A percentile compares a stretch with the other conserved stretches of the same genome.
Conservation (phyloP, 768 basidiomycete genomes). For the Trametes elegans region DNA sequence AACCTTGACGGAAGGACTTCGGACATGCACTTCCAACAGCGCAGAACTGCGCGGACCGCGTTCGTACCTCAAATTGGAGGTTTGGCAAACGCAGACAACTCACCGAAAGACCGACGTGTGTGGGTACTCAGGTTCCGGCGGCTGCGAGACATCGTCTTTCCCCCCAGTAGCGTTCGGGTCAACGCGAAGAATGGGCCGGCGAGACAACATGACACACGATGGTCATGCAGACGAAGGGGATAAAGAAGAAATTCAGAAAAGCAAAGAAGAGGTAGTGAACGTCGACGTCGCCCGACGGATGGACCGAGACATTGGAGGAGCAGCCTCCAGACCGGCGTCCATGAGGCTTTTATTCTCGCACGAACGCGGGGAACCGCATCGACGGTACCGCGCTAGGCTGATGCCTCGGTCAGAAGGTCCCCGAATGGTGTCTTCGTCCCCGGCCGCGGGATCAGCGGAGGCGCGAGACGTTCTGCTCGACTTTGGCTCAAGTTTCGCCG, state of each 20-base stretch:
- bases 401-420: constrained; percentile 10
- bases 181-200: constrained; percentile 14
- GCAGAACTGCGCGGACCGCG: constrained; percentile 16
- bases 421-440: constrained; percentile 3
- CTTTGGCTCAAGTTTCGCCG: constrained; percentile 1
- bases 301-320: constrained; percentile 16
- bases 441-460: constrained; percentile 10
- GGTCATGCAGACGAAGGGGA: constrained; percentile 10
- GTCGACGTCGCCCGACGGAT: constrained; percentile 11
- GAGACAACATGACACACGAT: constrained; percentile 11
- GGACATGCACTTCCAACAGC: constrained; percentile 59
- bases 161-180: constrained; percentile 9
- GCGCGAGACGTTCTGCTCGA: constrained; percentile 8
- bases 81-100: not conserved
- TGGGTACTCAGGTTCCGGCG: constrained; percentile 16
- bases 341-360: constrained; percentile 17
- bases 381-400: constrained; percentile 17
- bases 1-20: constrained; percentile 60
- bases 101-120: constrained; percentile 30
- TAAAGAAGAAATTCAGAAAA: constrained; percentile 8
- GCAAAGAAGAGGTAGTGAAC: constrained; percentile 7
- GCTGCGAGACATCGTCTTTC: not conserved
- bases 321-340: constrained; percentile 14
- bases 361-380: constrained; percentile 11
- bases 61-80: not conserved